These are phyloP conservation scores for Daedalea quercina DNA, from an alignment of 768 basidiomycete species.

Conservation along the genomic window DNA sequence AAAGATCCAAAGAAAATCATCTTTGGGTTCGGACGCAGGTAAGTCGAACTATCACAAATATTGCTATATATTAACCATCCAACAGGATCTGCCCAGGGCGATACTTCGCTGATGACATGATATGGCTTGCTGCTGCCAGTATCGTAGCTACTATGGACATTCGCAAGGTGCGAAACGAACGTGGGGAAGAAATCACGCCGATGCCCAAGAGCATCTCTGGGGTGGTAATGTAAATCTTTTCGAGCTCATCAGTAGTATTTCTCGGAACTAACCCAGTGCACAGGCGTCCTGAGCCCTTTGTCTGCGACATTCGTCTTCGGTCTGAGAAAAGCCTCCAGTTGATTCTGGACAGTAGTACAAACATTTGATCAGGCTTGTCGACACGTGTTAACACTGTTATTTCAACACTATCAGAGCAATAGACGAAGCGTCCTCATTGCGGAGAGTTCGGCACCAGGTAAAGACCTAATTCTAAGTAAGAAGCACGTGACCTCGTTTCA, in stretches of 20 bases:
- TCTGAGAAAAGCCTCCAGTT: conserved; percentile 9
- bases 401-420: too few relatives aligned
- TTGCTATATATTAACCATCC: not conserved
- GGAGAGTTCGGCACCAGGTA: too few relatives aligned
- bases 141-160: conserved; percentile 29
- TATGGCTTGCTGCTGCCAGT: not conserved
- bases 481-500: not conserved
- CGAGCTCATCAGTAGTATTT: not conserved
- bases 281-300: conserved; percentile 48
- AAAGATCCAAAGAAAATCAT: not conserved
- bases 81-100: conserved; percentile 10
- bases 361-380: not conserved
- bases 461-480: too few relatives aligned
- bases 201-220: conserved; percentile 31
- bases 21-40: not conserved
- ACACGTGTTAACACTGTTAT: too few relatives aligned
- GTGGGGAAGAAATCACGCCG: conserved; percentile 34
- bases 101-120: conserved; percentile 4
- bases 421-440: too few relatives aligned
- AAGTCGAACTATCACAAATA: not conserved
- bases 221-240: conserved; percentile 34
- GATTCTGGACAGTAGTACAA: not conserved
- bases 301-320: conserved; percentile 40
- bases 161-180: conserved; percentile 30
- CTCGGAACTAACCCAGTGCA: too few relatives aligned